Conservation (phyloP, 2,329 filamentous ascomycete species). For the Aspergillus unguis region DNA sequence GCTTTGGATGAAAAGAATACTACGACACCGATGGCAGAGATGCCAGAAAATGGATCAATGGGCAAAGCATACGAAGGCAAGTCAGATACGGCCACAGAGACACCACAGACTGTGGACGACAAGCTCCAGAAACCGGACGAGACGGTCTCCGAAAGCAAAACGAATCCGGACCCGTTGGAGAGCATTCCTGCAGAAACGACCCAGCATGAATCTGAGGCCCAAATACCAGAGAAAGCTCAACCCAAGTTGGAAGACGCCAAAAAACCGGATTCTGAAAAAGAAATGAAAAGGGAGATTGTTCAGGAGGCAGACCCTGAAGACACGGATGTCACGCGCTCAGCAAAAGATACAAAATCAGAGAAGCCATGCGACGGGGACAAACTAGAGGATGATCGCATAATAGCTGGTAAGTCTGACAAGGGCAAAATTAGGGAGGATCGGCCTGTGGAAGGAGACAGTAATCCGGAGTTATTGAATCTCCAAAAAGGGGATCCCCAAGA, state of each 20-base stretch:
- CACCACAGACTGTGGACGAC: not conserved
- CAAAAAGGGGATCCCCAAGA: not conserved
- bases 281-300: not conserved
- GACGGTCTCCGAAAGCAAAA: not conserved
- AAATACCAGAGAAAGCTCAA: not conserved
- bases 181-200: too few species aligned
- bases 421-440: not conserved
- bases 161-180: not conserved
- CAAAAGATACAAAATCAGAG: not conserved
- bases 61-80: not conserved
- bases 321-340: not conserved
- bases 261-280: not conserved
- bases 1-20: not conserved
- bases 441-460: not conserved
- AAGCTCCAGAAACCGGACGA: not conserved
- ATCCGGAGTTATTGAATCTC: not conserved
- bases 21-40: not conserved
- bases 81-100: not conserved
- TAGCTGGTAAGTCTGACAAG: not conserved
- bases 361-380: not conserved
- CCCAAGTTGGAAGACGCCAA: not conserved
- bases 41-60: not conserved
- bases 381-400: not conserved
- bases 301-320: not conserved
- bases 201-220: not conserved